A percentile compares a stretch with the other conserved stretches of the same genome.
phyloP scores from a whole-genome alignment of 2,329 filamentous ascomycete species.

The Trichophyton verrucosum region DNA sequence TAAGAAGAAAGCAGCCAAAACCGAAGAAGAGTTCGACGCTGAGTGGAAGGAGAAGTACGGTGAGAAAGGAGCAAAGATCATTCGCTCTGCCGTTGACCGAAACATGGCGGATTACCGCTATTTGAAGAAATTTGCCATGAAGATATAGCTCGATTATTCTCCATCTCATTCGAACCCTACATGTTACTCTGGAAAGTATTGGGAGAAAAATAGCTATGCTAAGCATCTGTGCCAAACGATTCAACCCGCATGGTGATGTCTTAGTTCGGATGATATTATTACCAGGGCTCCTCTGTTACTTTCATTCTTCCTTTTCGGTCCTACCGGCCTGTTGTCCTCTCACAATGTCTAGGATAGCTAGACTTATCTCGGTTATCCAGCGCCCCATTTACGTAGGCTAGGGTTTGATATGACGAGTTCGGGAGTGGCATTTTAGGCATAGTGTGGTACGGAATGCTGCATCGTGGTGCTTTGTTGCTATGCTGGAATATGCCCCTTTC shows the following conservation, averaged over 20 bases:
- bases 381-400: background rate
- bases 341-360: background rate
- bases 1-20: conserved; percentile 25
- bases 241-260: background rate
- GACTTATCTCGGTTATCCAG: background rate
- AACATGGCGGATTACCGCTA: conserved; percentile 52
- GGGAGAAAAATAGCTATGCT: background rate
- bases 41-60: conserved; percentile 53
- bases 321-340: background rate
- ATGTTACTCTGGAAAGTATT: background rate
- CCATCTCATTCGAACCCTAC: background rate
- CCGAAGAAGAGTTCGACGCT: conserved; percentile 44
- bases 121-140: conserved; percentile 53
- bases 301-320: background rate
- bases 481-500: background rate
- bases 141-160: conserved; percentile 23
- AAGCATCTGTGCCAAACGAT: background rate
- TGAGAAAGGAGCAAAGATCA: conserved; percentile 45
- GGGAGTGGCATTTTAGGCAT: background rate
- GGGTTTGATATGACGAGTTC: background rate
- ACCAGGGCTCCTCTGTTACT: too few species aligned
- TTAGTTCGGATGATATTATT: background rate
- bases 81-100: conserved; percentile 46
- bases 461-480: background rate
- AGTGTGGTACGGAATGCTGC: background rate